Percentiles rank a stretch among this genome's conserved stretches.
Evolutionary conservation across 768 basidiomycete genomes (phyloP).

Genomic region (Rubroboletus pulcherrimus): DNA sequence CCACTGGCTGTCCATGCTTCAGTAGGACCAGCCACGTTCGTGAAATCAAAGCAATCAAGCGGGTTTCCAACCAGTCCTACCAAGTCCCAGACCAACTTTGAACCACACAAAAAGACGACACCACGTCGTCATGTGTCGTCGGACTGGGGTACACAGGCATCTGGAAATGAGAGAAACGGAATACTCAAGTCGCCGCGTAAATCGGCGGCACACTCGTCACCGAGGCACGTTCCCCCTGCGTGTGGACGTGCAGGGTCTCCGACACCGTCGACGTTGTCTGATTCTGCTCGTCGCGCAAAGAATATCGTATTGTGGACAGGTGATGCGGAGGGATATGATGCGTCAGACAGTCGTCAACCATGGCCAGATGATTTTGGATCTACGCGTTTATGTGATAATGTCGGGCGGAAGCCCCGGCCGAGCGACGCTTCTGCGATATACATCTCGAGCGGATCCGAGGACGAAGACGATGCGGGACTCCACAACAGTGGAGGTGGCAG

Average conservation of each 20-base stretch:
- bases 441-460: conserved; percentile 29
- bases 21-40: background rate
- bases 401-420: background rate
- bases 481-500: background rate
- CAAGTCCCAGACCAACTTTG: background rate
- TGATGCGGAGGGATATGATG: background rate
- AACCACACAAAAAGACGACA: background rate
- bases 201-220: conserved; percentile 23
- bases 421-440: conserved; percentile 20
- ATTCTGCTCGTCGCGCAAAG: background rate
- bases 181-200: conserved; percentile 26
- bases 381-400: background rate
- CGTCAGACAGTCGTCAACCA: background rate
- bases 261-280: background rate
- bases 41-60: background rate
- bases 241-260: conserved; percentile 12
- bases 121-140: background rate
- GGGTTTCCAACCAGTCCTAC: conserved; percentile 17
- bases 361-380: background rate
- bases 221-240: conserved; percentile 8
- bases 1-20: background rate
- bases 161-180: conserved; percentile 1
- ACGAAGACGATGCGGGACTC: conserved; percentile 1
- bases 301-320: background rate
- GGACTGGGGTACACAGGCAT: background rate